Evolutionary conservation across 2,329 filamentous ascomycete species (phyloP), one percentile per base, ranked within the genome.

Genomic region (Epichloe brachyelytri): DNA sequence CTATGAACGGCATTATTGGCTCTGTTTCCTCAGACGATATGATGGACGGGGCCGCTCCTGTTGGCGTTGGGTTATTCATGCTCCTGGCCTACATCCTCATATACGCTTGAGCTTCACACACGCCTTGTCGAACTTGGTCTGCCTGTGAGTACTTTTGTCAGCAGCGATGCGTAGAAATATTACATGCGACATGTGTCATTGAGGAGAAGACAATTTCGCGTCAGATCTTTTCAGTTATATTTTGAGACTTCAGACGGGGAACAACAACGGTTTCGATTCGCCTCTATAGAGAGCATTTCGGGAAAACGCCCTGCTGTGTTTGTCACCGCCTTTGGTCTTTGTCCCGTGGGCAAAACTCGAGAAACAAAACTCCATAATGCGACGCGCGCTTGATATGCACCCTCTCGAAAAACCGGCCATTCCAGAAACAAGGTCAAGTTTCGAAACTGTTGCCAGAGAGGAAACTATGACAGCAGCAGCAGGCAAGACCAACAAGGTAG

Each of bases 221-320:
- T 86, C 83, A 86, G 83, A 77, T 86, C 82, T 86, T 86, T 85
- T 85, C 80, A 85, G 80, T 85, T 78, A 75, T 63, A 66, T 59
- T 61, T 60, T 66, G 51, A 61, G 65, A 71, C 76, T 65, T 78
- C 73, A 78, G 65, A 55, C 71, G 68, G 63, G 65, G 62, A 64
- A 70, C 70, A 59, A 20, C 74, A 69, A 63, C 75, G 76, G 77
- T 66, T 78, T 71, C 65, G 62, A 66, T 60, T 58, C 48, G 56
- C 54, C 52, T 54, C 49, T 36, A 44, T 8, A 26, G 17, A 30
- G 22, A n/a, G 52, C 6, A 49, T 45, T 55, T 50, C 45, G 37
- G 34, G 22, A 48, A 37, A 47, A 33, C 7, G n/a, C 20, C 39
- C 46, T 58, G 50, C 50, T 80, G 17, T 44, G 70, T 82, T 62